Conservation (phyloP, 2,329 filamentous ascomycete genomes). For the Apiospora phragmitis region DNA sequence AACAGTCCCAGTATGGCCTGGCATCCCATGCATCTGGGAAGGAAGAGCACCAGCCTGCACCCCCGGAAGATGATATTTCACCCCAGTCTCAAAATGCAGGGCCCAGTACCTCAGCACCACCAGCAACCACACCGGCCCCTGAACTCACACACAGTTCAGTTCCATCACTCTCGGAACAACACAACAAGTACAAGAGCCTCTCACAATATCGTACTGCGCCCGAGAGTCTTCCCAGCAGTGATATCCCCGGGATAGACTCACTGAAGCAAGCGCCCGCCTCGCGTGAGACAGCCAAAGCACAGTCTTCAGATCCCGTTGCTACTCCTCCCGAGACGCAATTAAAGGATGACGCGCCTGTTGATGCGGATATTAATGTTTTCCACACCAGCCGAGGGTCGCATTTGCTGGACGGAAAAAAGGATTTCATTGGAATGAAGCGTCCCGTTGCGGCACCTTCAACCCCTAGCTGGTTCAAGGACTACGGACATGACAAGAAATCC, state of each 20-base stretch:
- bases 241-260: not conserved
- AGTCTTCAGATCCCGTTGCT: not conserved
- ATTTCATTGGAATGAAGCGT: conserved; percentile 19
- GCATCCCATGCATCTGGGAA: not conserved
- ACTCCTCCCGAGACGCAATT: not conserved
- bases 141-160: not conserved
- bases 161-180: not conserved
- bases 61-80: not conserved
- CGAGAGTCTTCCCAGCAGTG: not conserved
- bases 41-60: not conserved
- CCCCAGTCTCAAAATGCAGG: not conserved
- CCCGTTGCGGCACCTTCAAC: conserved; percentile 22
- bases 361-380: conserved; percentile 48
- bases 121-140: not conserved
- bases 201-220: not conserved
- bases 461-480: conserved; percentile 37
- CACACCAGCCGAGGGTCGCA: conserved; percentile 47
- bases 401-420: conserved; percentile 37
- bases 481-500: conserved; percentile 28
- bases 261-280: not conserved
- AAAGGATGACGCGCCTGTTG: conserved; percentile 38
- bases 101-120: conserved; percentile 1
- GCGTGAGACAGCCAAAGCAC: not conserved
- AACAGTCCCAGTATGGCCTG: not conserved
- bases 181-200: conserved; percentile 7